Base-by-base conservation (phyloP, 129 eudicot genomes). In the Escallonia herrerae region DNA sequence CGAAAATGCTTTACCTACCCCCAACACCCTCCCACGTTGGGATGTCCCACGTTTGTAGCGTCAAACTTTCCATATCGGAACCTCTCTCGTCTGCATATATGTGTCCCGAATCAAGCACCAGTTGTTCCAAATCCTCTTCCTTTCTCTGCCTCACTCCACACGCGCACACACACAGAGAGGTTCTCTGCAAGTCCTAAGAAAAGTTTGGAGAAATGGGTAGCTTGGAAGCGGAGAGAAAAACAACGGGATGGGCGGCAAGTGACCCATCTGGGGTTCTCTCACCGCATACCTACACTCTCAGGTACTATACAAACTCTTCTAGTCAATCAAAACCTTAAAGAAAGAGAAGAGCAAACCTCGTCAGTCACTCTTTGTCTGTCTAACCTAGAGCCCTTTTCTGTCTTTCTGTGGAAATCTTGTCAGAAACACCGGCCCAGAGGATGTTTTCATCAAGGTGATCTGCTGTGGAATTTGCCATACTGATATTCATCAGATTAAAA, bases 391-490 rank as follows among this genome's bases (percentile, higher is more conserved):
- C 33, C 33, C 33, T 22, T 22, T 22, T 59, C n/a, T 15, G 13
- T 67, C n/a, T 67, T 3, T 63, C 7, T 44, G 50, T 66, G 33
- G 6, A 48, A 45, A 45, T 5, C 9, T 45, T 76, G 41, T 53
- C 86, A 93, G 99, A 73, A 71, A 82, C 7, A 88, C 93, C 2
- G 99, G 93, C 11, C 69, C 90, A 33, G 95, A 89, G 51, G 99
- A 93, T 79, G 87, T 93, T 45, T 80, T 77, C 60, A 49, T 93
- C 62, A 93, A 82, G 79, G 82, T 93, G 47, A 43, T 84, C n/a
- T 81, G 80, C 79, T 93, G 96, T 61, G 99, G 99, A 15, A 70
- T 93, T 67, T 89, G 96, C 62, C 99, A 93, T 41, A 81, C 96
- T 14, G 99, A 93, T 83, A 7, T 93, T 78, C 99, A 88, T 59